Evolutionary conservation across 345 rosid species (phyloP), one percentile per base, ranked within the genome.

Genomic region (Hibiscus trionum): DNA sequence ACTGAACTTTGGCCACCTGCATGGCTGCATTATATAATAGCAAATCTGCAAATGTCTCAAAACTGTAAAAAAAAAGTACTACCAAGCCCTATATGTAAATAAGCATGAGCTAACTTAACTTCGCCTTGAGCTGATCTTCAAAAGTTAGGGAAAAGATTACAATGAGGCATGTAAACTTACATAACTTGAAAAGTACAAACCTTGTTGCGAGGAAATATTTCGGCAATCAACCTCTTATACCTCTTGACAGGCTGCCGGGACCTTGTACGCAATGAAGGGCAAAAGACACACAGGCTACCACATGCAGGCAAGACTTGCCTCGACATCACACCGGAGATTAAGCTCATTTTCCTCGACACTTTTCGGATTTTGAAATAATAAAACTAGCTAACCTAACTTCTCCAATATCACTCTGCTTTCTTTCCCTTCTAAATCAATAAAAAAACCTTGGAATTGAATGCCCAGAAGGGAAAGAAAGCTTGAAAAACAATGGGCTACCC

Each of bases 221-320:
- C 88, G 0, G 97, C 76, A 72, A 96, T 86, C 75, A 96, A 93
- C 86, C 86, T 89, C 97, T 93, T 93, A 80, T 93, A 96, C 82
- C 99, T 84, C 93, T 88, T 96, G 70, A 96, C 90, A 53, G 96
- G 98, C 82, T 93, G 99, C 74, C 96, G 86, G 70, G 98, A 96
- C 87, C 99, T 85, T 17, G 99, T 84, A 74, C 99, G 84, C 81
- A 96, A 44, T 12, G 85, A 87, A 29, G 99, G 98, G 79, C 96
- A 96, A 78, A 88, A 86, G 80, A 84, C 82, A 79, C 99, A 96
- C 78, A 96, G 90, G 77, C 85, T 86, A 44, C 98, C 98, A 70
- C 99, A 95, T 70, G 82, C 89, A 26, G 99, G 97, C 89, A 95
- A 76, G 33, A 94, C 86, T 84, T 88, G 91, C 88, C 99, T 88